Evolutionary conservation across 2,329 filamentous ascomycete species (phyloP).

Genomic region (Hirsutella minnesotensis): DNA sequence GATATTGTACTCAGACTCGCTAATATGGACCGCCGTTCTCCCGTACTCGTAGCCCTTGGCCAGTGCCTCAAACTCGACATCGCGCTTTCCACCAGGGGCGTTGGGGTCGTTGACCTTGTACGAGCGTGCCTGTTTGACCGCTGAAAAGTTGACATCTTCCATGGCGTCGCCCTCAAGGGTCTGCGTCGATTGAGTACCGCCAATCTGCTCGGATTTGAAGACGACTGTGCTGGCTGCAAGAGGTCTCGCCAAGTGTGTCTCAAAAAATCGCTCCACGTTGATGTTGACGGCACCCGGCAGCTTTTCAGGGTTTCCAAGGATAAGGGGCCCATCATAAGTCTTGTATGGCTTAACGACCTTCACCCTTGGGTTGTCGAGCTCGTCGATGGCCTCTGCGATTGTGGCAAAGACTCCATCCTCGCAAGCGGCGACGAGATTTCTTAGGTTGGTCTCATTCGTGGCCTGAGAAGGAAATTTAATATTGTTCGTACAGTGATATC

Average conservation of each 20-base stretch:
- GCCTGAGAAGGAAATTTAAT: conserved; percentile 12
- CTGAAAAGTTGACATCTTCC: conserved; percentile 46
- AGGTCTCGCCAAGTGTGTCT: conserved; percentile 65
- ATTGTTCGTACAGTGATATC: background rate
- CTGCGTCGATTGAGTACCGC: conserved; percentile 36
- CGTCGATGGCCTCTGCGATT: conserved; percentile 70
- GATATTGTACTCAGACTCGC: conserved; percentile 72
- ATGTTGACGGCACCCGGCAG: conserved; percentile 70
- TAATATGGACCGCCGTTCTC: conserved; percentile 81
- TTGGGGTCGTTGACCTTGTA: conserved; percentile 72
- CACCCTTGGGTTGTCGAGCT: conserved; percentile 64
- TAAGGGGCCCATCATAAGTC: conserved; percentile 68
- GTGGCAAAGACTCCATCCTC: conserved; percentile 65
- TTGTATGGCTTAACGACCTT: conserved; percentile 67
- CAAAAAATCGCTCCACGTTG: conserved; percentile 82
- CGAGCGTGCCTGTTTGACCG: conserved; percentile 63
- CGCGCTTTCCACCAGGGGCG: conserved; percentile 65
- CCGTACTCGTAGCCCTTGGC: conserved; percentile 95
- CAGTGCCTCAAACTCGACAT: conserved; percentile 71
- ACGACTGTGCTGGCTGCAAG: conserved; percentile 71
- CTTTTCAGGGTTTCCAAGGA: conserved; percentile 62
- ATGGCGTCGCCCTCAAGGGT: conserved; percentile 35
- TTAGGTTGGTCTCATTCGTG: conserved; percentile 61
- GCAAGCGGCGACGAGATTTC: conserved; percentile 53
- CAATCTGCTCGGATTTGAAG: conserved; percentile 35